Evolutionary conservation across 2,329 filamentous ascomycete genomes (phyloP), one percentile per base, ranked within the genome.

Genomic region (Parafenestella ontariensis): DNA sequence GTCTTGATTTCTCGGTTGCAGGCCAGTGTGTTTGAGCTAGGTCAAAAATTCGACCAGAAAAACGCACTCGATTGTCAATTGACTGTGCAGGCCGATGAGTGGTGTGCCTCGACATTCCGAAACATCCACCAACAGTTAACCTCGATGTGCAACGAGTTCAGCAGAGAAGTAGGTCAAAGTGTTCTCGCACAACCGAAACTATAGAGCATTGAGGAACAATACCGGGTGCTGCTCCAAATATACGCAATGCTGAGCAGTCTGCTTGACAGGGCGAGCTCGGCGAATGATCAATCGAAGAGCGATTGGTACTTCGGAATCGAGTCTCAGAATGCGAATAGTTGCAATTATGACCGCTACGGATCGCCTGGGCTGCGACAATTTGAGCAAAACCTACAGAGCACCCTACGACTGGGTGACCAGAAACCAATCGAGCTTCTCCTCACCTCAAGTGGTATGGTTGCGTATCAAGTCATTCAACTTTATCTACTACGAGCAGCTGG

Each of bases 301-400:
- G 31, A 39, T 2, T 54, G 51, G 51, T 54, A 23, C 17, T 49
- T 48, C 24, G 51, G 41, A 15, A 17, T 40, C 13, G 21, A 21
- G 1, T 49, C 31, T 17, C 51, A 54, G 4, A 29, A 43, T 3
- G 33, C 45, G 5, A 37, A 49, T 18, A 34, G 40, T 6, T 15
- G 33, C 15, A 54, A 54, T 7, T 54, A 49, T 26, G 51, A 49
- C 28, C 51, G 51, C 10, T 46, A 54, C 11, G 51, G 51, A 2
- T 21, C 51, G 6, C 13, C 45, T 11, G 40, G 46, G 5, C 24
- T 46, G 2, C 31, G 46, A 10, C 26, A 44, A 9, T 26, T 18
- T 5, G 51, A 54, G 28, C 13, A 17, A 26, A 17, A 45, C 7
- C 40, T 49, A 4, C 20, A 37, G 4, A 40, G n/a, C n/a, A n/a